phyloP scores from a whole-genome alignment of 768 basidiomycete species.

The Boletus sp. region DNA sequence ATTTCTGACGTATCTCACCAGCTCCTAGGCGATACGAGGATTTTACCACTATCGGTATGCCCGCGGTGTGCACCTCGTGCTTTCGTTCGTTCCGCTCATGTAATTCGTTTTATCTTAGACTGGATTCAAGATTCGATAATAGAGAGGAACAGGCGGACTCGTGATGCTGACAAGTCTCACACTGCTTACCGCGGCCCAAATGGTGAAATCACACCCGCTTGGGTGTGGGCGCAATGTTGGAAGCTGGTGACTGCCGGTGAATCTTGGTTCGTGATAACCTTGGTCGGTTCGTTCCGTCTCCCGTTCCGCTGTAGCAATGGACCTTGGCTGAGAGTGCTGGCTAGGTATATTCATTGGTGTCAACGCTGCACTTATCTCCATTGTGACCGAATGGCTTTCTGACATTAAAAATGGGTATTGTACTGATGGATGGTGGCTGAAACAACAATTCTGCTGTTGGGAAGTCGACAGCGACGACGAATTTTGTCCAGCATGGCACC shows the following conservation, averaged over 20 bases:
- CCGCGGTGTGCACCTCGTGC: constrained; percentile 7
- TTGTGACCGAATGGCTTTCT: constrained; percentile 94
- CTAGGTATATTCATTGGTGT: constrained; percentile 87
- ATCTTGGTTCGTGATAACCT: constrained; percentile 87
- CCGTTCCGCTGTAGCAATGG: background rate
- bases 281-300: constrained; percentile 74
- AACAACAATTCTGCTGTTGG: constrained; percentile 98
- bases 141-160: constrained; percentile 77
- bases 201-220: constrained; percentile 49
- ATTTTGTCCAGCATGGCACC: constrained; percentile 87
- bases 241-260: constrained; percentile 68
- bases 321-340: constrained; percentile 1
- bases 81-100: constrained; percentile 13
- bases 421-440: constrained; percentile 96
- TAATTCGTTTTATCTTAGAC: constrained; percentile 46
- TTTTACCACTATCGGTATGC: constrained; percentile 88
- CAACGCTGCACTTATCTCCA: constrained; percentile 93
- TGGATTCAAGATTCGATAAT: constrained; percentile 96
- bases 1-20: constrained; percentile 11
- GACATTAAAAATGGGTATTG: constrained; percentile 99
- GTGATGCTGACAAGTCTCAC: constrained; percentile 43
- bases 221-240: constrained; percentile 61
- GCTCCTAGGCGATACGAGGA: constrained; percentile 81
- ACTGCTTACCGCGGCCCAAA: constrained; percentile 46
- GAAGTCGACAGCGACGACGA: constrained; percentile 84